A percentile compares a stretch with the other conserved stretches of the same genome.
phyloP scores from a whole-genome alignment of 2,329 filamentous ascomycete genomes.

The Helotiales sp. region DNA sequence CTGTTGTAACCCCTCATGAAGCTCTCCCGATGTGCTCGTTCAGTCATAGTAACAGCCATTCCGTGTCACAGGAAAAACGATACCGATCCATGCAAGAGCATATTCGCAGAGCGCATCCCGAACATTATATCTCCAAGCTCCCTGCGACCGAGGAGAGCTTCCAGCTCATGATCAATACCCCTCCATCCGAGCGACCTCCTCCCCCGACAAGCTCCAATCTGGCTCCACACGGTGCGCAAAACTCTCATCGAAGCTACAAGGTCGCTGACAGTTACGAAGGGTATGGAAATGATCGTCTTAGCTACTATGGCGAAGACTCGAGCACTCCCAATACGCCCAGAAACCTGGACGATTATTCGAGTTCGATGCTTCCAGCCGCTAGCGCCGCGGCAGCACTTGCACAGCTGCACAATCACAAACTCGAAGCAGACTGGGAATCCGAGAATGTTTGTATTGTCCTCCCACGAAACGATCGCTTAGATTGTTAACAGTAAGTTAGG shows the following conservation, averaged over 20 bases:
- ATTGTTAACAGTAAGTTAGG: conserved; percentile 45
- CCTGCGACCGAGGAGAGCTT: conserved; percentile 98
- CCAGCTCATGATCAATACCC: conserved; percentile 89
- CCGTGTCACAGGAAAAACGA: conserved; percentile 72
- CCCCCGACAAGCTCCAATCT: conserved; percentile 31
- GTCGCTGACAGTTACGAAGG: conserved; percentile 37
- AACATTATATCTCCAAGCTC: conserved; percentile 96
- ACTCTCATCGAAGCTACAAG: conserved; percentile 11
- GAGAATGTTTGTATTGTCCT: conserved; percentile 62
- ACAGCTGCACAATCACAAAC: conserved; percentile 78
- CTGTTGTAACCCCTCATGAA: conserved; percentile 30
- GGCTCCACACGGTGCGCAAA: conserved; percentile 30
- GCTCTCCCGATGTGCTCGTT: conserved; percentile 30
- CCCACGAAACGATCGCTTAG: conserved; percentile 2
- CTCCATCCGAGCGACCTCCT: conserved; percentile 54
- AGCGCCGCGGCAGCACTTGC: conserved; percentile 85
- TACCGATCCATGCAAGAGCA: conserved; percentile 99
- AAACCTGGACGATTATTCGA: conserved; percentile 67
- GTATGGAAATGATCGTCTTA: conserved; percentile 63
- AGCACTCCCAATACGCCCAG: conserved; percentile 69
- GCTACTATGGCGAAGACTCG: conserved; percentile 66
- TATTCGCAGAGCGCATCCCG: conserved; percentile 93
- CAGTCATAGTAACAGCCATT: conserved; percentile 36
- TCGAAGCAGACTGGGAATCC: conserved; percentile 75
- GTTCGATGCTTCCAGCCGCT: conserved; percentile 64